These are phyloP conservation scores for Emiliania huxleyi DNA, from an alignment of 78 protist genomes.

Conservation along the genomic window DNA sequence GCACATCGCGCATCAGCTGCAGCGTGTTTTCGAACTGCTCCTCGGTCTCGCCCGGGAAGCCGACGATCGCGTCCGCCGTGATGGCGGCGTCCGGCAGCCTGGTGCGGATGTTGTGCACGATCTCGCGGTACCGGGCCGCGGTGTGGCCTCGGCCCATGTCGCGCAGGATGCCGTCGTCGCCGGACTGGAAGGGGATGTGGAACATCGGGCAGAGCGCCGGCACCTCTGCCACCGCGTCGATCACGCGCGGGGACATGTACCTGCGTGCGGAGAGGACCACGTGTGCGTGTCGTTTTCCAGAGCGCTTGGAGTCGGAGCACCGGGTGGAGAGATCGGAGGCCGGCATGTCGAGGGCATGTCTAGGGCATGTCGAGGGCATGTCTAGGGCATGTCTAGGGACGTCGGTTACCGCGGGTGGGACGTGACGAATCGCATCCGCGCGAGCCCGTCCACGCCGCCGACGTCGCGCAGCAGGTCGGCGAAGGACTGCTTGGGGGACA, in stretches of 20 bases:
- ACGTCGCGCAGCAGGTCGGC: constrained; percentile 37
- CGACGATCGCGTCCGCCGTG: constrained; percentile 48
- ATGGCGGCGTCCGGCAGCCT: constrained; percentile 42
- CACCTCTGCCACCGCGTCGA: neutral
- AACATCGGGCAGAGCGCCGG: constrained; percentile 11
- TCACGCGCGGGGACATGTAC: constrained; percentile 16
- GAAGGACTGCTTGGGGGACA: neutral
- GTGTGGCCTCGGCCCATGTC: constrained; percentile 47
- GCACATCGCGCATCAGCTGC: neutral
- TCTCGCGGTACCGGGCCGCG: neutral
- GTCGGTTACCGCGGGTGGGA: too few relatives aligned
- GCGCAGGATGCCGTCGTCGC: constrained; percentile 43
- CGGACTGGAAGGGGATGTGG: constrained; percentile 50
- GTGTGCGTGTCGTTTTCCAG: too few relatives aligned
- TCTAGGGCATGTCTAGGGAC: too few relatives aligned
- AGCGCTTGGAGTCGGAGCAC: too few relatives aligned
- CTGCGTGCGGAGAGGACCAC: too few relatives aligned
- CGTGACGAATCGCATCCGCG: constrained; percentile 42
- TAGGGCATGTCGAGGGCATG: too few relatives aligned
- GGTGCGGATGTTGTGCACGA: neutral
- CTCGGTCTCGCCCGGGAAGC: constrained; percentile 54
- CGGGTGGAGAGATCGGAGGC: too few relatives aligned
- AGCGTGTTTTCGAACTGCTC: constrained; percentile 40
- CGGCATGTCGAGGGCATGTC: too few relatives aligned
- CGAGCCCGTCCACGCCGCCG: neutral